Base-by-base conservation (phyloP, 345 rosid species). In the Bruguiera gymnorhiza region DNA sequence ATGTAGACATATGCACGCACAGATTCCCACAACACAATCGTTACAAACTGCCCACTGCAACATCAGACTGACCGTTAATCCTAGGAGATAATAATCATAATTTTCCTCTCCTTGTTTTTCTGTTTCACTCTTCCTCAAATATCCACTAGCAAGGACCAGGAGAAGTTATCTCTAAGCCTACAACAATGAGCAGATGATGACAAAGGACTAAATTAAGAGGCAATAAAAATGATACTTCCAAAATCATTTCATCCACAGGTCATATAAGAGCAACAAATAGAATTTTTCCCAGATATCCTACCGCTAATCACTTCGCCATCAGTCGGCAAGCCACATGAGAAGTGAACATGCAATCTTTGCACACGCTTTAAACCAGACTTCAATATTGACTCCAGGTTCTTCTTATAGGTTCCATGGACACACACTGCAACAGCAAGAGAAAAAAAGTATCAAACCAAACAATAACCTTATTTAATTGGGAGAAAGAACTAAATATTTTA, bases 241-340 rank as follows among this genome's bases (percentile, higher is more conserved):
- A 24, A 20, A 54, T 54, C 21, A 21, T 20, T 20, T 23, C 13
- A 55, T 21, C 21, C 56, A 52, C 6, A 52, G 56, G 59, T 55
- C 59, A 55, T 46, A 70, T 2, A 43, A 23, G 36, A 55, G 30
- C 27, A 24, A 8, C 4, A 4, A 31, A 43, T 46, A 54, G 8
- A 11, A 11, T 54, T 29, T 21, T 46, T 52, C 63, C 37, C 56
- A 26, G 26, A 60, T 30, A 69, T 36, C 83, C 74, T 81, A 89
- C 98, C 96, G 56, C 95, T 91, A 10, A 91, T 89, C 18, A 94
- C 96, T 81, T 85, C 84, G 63, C 89, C 92, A 61, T 91, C 96
- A 7, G 86, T 77, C 20, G 97, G 98, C 75, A 94, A 80, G 71
- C 97, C 97, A 71, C 84, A 68, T 37, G 97, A 86, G 82, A 95